A percentile compares a stretch with the other conserved stretches of the same genome.
phyloP scores from a whole-genome alignment of 805 yeast species.

The Metschnikowia chrysomelidarum region DNA sequence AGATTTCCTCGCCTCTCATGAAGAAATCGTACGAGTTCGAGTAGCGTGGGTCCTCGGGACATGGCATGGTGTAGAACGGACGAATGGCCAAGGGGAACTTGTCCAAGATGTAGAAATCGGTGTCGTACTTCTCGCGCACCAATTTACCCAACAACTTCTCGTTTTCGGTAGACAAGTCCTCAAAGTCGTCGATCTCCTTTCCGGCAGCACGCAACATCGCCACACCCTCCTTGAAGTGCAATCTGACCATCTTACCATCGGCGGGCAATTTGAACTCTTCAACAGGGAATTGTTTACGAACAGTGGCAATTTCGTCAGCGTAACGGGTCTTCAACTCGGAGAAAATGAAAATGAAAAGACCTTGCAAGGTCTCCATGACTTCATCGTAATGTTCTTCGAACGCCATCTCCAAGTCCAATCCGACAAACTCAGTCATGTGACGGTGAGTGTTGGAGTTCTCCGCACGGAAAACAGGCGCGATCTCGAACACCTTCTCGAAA shows the following conservation, averaged over 20 bases:
- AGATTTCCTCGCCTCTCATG: conserved; percentile 99
- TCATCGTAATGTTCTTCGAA: conserved; percentile 98
- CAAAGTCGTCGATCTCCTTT: conserved; percentile 79
- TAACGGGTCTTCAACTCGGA: conserved; percentile 76
- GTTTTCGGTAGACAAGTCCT: conserved; percentile 90
- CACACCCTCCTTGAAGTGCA: conserved; percentile 90
- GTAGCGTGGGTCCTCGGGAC: conserved; percentile 84
- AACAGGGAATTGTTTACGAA: conserved; percentile 93
- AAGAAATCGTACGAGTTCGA: conserved; percentile 98
- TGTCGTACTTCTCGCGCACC: conserved; percentile 90
- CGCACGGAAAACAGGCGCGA: conserved; percentile 98
- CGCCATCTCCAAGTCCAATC: conserved; percentile 97
- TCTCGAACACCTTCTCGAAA: conserved; percentile 92
- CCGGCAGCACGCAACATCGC: conserved; percentile 83
- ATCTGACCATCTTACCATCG: conserved; percentile 88
- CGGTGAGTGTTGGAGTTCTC: conserved; percentile 99
- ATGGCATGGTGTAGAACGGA: conserved; percentile 99
- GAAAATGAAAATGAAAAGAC: conserved; percentile 86
- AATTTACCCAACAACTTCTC: conserved; percentile 90
- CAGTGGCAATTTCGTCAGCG: conserved; percentile 80
- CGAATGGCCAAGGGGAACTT: conserved; percentile 96
- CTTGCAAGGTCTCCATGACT: conserved; percentile 60
- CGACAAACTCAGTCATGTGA: conserved; percentile 98
- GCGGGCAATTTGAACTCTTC: conserved; percentile 95
- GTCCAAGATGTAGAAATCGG: conserved; percentile 97